Evolutionary conservation across 495 filamentous ascomycete species (phyloP), one percentile per base, ranked within the genome.

Genomic region (Tuber borchii): DNA sequence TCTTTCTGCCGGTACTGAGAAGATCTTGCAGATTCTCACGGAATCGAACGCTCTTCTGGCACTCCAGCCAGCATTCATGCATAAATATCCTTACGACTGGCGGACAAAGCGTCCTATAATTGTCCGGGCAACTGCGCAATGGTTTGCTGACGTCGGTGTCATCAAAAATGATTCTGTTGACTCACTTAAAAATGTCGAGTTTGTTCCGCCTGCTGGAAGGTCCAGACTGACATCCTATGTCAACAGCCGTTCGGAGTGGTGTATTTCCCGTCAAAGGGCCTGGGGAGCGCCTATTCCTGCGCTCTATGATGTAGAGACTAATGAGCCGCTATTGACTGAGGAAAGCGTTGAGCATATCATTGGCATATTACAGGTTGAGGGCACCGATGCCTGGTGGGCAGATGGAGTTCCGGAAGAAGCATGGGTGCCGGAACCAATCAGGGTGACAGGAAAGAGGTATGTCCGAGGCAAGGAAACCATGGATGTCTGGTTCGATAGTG

Each of bases 401-500:
- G 93, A 97, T 78, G 85, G 87, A 48, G 56, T 74, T 16, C 87
- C 87, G 22, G 87, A 93, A 79, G 92, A 96, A 51, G 65, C 75
- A 1, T 83, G 81, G 73, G 69, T 83, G 19, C 73, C 81, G 14
- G 19, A 81, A 69, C 43, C 37, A 17, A 45, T 73, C 7, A 65
- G 73, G 4, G 39, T 2, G 2, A 48, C 61, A 82, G 84, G 70
- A 81, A 86, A 72, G 20, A 75, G 31, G 73, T 85, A 73, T 84
- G 85, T 76, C 3, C 90, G 95, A 74, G 95, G 95, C 31, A 91
- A 86, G n/a, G 96, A 99, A 79, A 99, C 95, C 0, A 98, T 99
- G 95, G 95, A 99, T 84, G 95, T 99, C 37, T 99, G 95, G 95
- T 98, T 98, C 81, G 95, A 99, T 83, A 97, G 95, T 78, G 95